A percentile compares a stretch with the other conserved stretches of the same genome.
Evolutionary conservation across 1,139 yeast species (phyloP).

Genomic region (Suhomyces ambrosiae): DNA sequence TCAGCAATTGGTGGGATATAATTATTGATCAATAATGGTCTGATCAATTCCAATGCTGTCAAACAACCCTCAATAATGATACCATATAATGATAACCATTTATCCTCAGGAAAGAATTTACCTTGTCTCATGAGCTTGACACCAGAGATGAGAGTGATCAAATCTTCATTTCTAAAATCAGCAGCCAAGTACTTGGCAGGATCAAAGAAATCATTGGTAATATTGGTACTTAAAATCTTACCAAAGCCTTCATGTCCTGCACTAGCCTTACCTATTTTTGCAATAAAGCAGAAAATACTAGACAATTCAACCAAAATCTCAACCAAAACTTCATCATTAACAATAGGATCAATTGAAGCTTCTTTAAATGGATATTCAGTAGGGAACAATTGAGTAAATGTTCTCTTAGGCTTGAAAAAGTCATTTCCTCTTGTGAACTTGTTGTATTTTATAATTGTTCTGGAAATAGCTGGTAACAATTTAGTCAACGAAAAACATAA

Average conservation of each 20-base stretch:
- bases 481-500: conserved; percentile 52
- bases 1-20: conserved; percentile 58
- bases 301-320: conserved; percentile 75
- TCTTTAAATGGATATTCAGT: conserved; percentile 64
- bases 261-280: conserved; percentile 52
- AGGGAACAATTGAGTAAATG: conserved; percentile 71
- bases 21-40: conserved; percentile 54
- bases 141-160: conserved; percentile 53
- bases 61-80: conserved; percentile 62
- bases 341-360: conserved; percentile 71
- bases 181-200: conserved; percentile 36
- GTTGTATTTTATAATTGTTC: conserved; percentile 55
- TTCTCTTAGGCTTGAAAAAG: conserved; percentile 59
- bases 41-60: conserved; percentile 57
- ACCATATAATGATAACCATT: conserved; percentile 71
- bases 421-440: conserved; percentile 55
- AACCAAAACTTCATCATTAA: conserved; percentile 68
- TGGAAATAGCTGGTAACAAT: conserved; percentile 53
- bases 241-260: conserved; percentile 49
- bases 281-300: conserved; percentile 57
- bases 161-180: conserved; percentile 43
- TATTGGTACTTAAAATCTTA: conserved; percentile 29
- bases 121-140: conserved; percentile 60
- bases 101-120: conserved; percentile 63
- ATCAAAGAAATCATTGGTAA: conserved; percentile 37